Percentiles rank a stretch among this genome's conserved stretches.
phyloP scores from a whole-genome alignment of 768 basidiomycete species.

The Hysterangium stoloniferum region DNA sequence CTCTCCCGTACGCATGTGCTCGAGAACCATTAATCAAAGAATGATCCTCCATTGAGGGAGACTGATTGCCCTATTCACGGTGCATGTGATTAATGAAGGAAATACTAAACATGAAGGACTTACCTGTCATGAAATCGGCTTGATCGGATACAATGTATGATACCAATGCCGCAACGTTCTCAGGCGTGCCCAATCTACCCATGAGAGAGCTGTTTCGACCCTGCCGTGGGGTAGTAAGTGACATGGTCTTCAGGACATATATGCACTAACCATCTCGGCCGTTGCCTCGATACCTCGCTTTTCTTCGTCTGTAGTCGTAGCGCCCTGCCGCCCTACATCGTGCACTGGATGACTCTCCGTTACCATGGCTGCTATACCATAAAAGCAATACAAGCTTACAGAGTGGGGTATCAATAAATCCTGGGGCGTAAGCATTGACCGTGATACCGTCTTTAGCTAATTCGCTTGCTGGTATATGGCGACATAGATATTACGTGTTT shows the following conservation, averaged over 20 bases:
- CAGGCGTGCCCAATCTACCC: slow-evolving; percentile 1
- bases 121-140: slow-evolving; percentile 11
- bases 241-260: neutral
- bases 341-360: neutral
- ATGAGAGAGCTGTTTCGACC: neutral
- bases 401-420: slow-evolving; percentile 13
- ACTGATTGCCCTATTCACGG: neutral
- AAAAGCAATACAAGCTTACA: neutral
- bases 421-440: slow-evolving; percentile 27
- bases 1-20: too few relatives aligned
- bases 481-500: neutral
- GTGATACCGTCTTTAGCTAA: slow-evolving; percentile 26
- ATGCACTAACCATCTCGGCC: neutral
- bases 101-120: neutral
- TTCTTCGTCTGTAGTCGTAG: neutral
- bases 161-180: slow-evolving; percentile 5
- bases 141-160: slow-evolving; percentile 7
- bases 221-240: neutral
- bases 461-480: slow-evolving; percentile 20
- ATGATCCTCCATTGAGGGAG: neutral
- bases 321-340: neutral
- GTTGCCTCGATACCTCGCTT: neutral
- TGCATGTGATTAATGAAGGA: neutral
- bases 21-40: slow-evolving; percentile 2
- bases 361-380: neutral